A percentile compares a stretch with the other conserved stretches of the same genome.
Evolutionary conservation across 768 basidiomycete species (phyloP).

Genomic region (Chalciporus piperatus): DNA sequence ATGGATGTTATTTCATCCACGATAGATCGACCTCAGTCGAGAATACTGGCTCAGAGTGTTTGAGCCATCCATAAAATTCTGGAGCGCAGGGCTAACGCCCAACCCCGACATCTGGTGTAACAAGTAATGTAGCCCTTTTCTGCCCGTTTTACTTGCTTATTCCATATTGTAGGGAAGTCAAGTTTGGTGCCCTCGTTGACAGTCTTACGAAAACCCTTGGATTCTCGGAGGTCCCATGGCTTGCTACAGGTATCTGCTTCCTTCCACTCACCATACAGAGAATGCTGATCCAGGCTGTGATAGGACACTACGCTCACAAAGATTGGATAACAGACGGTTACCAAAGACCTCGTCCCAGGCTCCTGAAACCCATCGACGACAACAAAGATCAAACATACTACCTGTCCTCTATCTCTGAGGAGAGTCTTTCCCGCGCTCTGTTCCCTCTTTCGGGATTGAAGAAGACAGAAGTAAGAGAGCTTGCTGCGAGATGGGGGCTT

Average conservation of each 20-base stretch:
- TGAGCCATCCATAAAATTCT: slow-evolving; percentile 74
- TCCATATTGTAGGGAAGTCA: slow-evolving; percentile 64
- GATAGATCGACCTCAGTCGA: slow-evolving; percentile 78
- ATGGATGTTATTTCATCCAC: slow-evolving; percentile 3
- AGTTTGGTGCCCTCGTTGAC: slow-evolving; percentile 83
- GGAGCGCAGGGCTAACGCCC: slow-evolving; percentile 80
- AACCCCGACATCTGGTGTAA: slow-evolving; percentile 96
- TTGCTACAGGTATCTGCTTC: slow-evolving; percentile 70
- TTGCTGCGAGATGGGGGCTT: slow-evolving; percentile 61
- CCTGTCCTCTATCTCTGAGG: slow-evolving; percentile 72
- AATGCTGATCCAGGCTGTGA: background rate
- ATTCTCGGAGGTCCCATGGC: slow-evolving; percentile 48
- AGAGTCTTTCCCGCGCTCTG: slow-evolving; percentile 60
- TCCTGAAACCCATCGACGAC: slow-evolving; percentile 53
- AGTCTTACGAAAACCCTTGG: slow-evolving; percentile 40
- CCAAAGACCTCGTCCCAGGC: slow-evolving; percentile 41
- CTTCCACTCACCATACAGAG: background rate
- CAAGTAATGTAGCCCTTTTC: slow-evolving; percentile 42
- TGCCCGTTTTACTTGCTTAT: background rate
- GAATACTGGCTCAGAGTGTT: slow-evolving; percentile 94
- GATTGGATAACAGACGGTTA: slow-evolving; percentile 35
- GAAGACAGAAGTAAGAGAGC: slow-evolving; percentile 70
- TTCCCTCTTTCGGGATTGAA: slow-evolving; percentile 71
- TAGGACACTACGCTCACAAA: slow-evolving; percentile 87
- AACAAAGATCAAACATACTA: slow-evolving; percentile 93